Percentiles rank a stretch among this genome's conserved stretches.
Conservation (phyloP, 106 monocot species). For the Agapanthus africanus region DNA sequence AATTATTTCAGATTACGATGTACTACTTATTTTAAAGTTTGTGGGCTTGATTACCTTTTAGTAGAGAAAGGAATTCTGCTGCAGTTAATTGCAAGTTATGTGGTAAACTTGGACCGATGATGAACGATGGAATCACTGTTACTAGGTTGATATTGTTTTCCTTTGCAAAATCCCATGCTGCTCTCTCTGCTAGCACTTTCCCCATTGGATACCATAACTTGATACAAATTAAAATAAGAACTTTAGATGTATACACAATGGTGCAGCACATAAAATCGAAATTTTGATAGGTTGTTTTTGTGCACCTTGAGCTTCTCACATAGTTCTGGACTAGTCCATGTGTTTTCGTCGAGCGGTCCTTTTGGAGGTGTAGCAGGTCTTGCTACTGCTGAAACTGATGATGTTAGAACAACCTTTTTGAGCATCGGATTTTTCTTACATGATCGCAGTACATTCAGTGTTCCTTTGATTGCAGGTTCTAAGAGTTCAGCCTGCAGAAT, state of each 20-base stretch:
- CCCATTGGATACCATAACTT: slow-evolving; percentile 70
- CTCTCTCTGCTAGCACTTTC: slow-evolving; percentile 57
- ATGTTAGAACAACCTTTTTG: slow-evolving; percentile 63
- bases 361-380: slow-evolving; percentile 26
- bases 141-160: slow-evolving; percentile 60
- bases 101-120: slow-evolving; percentile 57
- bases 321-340: slow-evolving; percentile 55
- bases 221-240: neutral
- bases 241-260: neutral
- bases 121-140: slow-evolving; percentile 57
- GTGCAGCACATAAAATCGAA: neutral
- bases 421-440: slow-evolving; percentile 74
- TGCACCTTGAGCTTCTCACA: slow-evolving; percentile 53
- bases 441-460: slow-evolving; percentile 56
- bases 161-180: slow-evolving; percentile 69
- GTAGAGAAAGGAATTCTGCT: slow-evolving; percentile 42
- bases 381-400: slow-evolving; percentile 54
- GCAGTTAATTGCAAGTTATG: slow-evolving; percentile 40
- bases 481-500: slow-evolving; percentile 50
- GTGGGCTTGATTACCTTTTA: slow-evolving; percentile 55
- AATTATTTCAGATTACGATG: too few species aligned
- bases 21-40: too few species aligned
- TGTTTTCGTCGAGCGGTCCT: slow-evolving; percentile 39
- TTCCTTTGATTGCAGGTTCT: slow-evolving; percentile 63
- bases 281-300: too few species aligned